Percentiles rank a stretch among this genome's conserved stretches.
These are phyloP conservation scores for Saturnispora ahearnii DNA, from an alignment of 805 yeast genomes.

Conservation along the genomic window DNA sequence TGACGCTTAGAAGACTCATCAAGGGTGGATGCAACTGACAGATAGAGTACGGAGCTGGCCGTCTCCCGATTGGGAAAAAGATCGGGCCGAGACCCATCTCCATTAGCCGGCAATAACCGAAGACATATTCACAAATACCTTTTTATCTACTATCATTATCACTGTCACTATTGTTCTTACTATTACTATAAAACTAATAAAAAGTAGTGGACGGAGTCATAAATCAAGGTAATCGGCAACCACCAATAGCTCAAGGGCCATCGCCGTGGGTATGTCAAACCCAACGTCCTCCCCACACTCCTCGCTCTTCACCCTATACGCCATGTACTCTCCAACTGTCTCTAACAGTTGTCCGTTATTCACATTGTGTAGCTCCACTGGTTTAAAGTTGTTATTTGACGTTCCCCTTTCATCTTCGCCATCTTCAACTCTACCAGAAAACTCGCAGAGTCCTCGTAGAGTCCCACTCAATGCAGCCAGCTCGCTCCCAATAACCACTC, in stretches of 20 bases:
- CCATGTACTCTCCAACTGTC: constrained; percentile 77
- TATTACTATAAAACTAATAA: too few species aligned
- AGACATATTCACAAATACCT: too few species aligned
- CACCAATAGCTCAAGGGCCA: constrained; percentile 83
- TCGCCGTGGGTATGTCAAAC: constrained; percentile 85
- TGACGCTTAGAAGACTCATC: too few species aligned
- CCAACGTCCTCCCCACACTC: constrained; percentile 65
- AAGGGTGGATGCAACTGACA: too few species aligned
- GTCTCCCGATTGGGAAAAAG: too few species aligned
- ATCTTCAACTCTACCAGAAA: constrained; percentile 21
- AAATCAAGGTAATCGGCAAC: constrained; percentile 78
- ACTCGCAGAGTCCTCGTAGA: constrained; percentile 43
- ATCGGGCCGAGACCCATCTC: too few species aligned
- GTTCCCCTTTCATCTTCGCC: not conserved
- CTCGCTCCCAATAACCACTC: constrained; percentile 52
- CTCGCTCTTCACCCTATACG: constrained; percentile 63
- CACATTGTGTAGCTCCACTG: not conserved
- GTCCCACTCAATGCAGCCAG: constrained; percentile 72
- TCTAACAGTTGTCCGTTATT: constrained; percentile 32
- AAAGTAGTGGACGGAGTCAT: not conserved
- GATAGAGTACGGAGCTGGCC: too few species aligned
- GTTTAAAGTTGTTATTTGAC: constrained; percentile 33
- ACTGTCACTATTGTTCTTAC: too few species aligned
- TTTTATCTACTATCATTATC: too few species aligned
- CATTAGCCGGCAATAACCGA: too few species aligned